phyloP scores from a whole-genome alignment of 805 yeast genomes.

The Osmozyma mogii region DNA sequence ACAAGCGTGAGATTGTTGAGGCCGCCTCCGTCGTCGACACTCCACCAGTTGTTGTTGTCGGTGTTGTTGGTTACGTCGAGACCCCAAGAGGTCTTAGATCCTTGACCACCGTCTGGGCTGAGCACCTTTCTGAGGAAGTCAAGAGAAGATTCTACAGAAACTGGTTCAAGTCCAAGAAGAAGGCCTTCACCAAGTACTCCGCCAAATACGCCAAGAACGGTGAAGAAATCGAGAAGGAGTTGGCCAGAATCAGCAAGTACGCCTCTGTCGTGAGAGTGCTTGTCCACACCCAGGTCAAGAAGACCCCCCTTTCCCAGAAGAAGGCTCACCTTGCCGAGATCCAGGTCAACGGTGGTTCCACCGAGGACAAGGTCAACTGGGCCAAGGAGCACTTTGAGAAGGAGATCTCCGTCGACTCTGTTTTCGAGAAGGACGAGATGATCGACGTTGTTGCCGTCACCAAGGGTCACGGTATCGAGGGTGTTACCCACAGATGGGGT shows the following conservation, averaged over 20 bases:
- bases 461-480: constrained; percentile 99
- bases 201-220: constrained; percentile 93
- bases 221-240: constrained; percentile 85
- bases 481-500: constrained; percentile 99
- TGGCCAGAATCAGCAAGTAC: constrained; percentile 98
- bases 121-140: constrained; percentile 98
- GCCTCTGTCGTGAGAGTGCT: constrained; percentile 97
- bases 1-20: constrained; percentile 99
- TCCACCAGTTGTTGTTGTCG: constrained; percentile 97
- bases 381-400: constrained; percentile 99
- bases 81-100: constrained; percentile 99
- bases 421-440: constrained; percentile 98
- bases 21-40: constrained; percentile 99
- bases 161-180: constrained; percentile 99
- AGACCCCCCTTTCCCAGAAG: constrained; percentile 98
- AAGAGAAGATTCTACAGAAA: constrained; percentile 99
- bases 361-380: constrained; percentile 96
- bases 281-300: constrained; percentile 99
- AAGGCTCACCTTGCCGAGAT: constrained; percentile 99
- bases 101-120: constrained; percentile 99
- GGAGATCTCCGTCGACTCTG: constrained; percentile 92
- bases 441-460: constrained; percentile 98
- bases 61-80: constrained; percentile 99
- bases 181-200: constrained; percentile 99
- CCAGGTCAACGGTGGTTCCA: constrained; percentile 99